A percentile compares a stretch with the other conserved stretches of the same genome.
phyloP scores from a whole-genome alignment of 73 alveolate genomes.

The Symbiodinium natans region DNA sequence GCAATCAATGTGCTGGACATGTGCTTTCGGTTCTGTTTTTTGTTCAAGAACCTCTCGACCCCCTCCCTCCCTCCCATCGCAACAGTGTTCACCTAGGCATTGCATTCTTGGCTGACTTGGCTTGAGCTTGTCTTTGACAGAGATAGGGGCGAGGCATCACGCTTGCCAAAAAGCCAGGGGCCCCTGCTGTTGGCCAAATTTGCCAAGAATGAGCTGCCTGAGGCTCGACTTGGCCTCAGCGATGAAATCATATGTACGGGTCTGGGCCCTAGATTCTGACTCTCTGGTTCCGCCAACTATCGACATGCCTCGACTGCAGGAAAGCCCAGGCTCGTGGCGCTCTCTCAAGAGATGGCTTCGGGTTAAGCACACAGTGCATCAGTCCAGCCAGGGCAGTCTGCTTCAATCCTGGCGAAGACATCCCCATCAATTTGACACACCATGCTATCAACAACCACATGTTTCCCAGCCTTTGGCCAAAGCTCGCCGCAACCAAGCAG shows the following conservation, averaged over 20 bases:
- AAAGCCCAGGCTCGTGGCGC: neutral
- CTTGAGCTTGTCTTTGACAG: neutral
- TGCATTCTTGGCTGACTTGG: too few relatives aligned
- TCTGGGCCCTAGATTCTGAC: too few relatives aligned
- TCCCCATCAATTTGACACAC: neutral
- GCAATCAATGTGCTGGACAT: too few relatives aligned
- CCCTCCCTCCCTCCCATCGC: too few relatives aligned
- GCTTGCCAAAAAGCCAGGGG: neutral
- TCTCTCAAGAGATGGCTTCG: neutral
- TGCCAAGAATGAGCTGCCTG: neutral
- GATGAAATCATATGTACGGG: too few relatives aligned
- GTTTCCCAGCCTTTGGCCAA: conserved; percentile 22
- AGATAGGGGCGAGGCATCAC: neutral
- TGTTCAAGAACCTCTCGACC: too few relatives aligned
- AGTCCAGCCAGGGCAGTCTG: conserved; percentile 87
- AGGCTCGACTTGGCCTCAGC: conserved; percentile 2
- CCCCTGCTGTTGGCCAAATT: neutral
- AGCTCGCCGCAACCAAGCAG: conserved; percentile 78
- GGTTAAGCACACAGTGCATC: conserved; percentile 49
- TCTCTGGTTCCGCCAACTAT: neutral
- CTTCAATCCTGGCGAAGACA: conserved; percentile 16
- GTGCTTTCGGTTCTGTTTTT: too few relatives aligned
- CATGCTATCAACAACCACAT: neutral
- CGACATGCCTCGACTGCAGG: neutral
- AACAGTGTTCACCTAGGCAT: too few relatives aligned